phyloP scores from a whole-genome alignment of 495 filamentous ascomycete species.

The Daldinia childiae region DNA sequence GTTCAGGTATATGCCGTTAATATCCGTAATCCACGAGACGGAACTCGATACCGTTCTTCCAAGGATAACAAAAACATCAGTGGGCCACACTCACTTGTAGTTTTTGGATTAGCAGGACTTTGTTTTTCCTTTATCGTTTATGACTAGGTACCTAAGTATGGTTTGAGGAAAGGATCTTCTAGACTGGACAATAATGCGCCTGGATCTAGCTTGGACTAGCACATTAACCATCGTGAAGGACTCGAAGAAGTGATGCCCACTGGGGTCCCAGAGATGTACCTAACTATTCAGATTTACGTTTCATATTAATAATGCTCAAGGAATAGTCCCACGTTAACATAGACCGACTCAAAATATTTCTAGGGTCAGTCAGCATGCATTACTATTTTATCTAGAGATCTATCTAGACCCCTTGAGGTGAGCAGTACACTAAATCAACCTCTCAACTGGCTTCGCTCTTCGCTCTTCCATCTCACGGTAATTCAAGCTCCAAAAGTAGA shows the following conservation, averaged over 20 bases:
- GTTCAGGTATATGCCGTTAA: not conserved
- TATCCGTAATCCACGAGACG: not conserved
- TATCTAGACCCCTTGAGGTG: not conserved
- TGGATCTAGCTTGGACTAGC: not conserved
- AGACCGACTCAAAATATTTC: not conserved
- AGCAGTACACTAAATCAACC: not conserved
- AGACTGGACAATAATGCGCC: not conserved
- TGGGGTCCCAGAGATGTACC: not conserved
- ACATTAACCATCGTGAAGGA: not conserved
- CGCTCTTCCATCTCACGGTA: not conserved
- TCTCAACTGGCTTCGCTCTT: not conserved
- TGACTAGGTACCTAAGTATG: not conserved
- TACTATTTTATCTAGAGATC: not conserved
- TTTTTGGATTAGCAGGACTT: not conserved
- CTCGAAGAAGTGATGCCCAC: not conserved
- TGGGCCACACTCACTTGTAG: not conserved
- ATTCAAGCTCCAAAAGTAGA: not conserved
- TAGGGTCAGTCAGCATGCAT: not conserved
- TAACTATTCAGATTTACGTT: not conserved
- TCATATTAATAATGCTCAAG: not conserved
- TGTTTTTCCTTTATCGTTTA: not conserved
- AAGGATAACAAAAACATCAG: not conserved
- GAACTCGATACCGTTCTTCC: not conserved
- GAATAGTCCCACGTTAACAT: not conserved
- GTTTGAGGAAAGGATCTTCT: not conserved